Conservation (phyloP, 345 rosid species). For the Mercurialis annua region DNA sequence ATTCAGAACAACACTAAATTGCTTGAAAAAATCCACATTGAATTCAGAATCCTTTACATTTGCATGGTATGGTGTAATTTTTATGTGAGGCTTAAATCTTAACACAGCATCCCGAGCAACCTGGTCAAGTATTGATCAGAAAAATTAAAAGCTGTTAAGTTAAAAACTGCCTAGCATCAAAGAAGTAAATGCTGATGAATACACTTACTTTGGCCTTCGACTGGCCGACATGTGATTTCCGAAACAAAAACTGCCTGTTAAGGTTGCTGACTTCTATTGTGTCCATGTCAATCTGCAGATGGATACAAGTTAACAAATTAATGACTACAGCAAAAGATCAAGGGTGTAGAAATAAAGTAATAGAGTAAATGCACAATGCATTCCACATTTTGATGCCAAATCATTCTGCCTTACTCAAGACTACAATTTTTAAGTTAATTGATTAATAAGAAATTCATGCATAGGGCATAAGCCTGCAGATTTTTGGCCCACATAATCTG, state of each 20-base stretch:
- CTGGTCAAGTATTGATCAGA: conserved; percentile 37
- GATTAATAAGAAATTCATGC: not conserved
- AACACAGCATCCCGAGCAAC: conserved; percentile 96
- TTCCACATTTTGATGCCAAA: not conserved
- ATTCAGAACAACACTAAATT: conserved; percentile 86
- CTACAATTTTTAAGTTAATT: not conserved
- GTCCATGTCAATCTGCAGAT: conserved; percentile 94
- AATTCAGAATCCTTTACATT: conserved; percentile 82
- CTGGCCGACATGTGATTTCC: conserved; percentile 91
- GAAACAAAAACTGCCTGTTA: conserved; percentile 91
- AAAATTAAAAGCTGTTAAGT: not conserved
- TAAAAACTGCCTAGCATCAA: not conserved
- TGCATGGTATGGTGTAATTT: conserved; percentile 80
- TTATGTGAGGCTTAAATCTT: conserved; percentile 85
- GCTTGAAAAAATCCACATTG: conserved; percentile 89
- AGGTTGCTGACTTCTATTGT: conserved; percentile 99
- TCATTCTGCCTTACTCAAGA: not conserved
- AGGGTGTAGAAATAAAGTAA: not conserved
- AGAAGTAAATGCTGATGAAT: not conserved
- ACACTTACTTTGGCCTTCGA: conserved; percentile 85
- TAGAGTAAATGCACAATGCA: not conserved
- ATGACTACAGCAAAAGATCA: not conserved
- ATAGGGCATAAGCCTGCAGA: not conserved
- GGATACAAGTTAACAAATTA: conserved; percentile 4
- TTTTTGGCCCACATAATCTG: not conserved